phyloP scores from a whole-genome alignment of 1,284 basidiomycete species.

The Pseudozyma sp. region DNA sequence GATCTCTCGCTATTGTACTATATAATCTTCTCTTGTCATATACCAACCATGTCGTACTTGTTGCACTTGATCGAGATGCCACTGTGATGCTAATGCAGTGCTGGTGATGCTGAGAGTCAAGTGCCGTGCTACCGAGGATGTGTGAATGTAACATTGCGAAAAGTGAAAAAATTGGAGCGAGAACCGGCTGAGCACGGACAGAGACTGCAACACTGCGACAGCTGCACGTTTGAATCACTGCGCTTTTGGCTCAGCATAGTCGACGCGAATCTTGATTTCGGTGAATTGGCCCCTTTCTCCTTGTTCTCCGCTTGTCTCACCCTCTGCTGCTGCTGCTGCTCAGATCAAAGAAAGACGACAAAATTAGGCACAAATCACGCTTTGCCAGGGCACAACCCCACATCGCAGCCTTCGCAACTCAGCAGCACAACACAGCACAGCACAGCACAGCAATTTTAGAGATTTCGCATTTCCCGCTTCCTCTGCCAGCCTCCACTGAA shows the following conservation, averaged over 20 bases:
- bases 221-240: constrained; percentile 15
- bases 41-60: too few relatives aligned
- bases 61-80: too few relatives aligned
- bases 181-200: too few relatives aligned
- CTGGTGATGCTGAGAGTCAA: too few relatives aligned
- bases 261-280: too few relatives aligned
- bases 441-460: constrained; percentile 4
- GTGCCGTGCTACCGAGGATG: too few relatives aligned
- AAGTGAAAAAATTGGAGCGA: neutral
- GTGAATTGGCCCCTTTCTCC: neutral
- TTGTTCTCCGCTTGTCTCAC: neutral
- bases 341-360: neutral
- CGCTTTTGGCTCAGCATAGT: neutral
- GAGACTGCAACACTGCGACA: too few relatives aligned
- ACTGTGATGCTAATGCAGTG: too few relatives aligned
- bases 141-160: neutral
- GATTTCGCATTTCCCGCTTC: too few relatives aligned
- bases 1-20: neutral
- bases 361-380: neutral
- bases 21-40: neutral
- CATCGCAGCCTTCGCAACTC: neutral
- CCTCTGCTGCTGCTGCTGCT: too few relatives aligned
- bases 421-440: constrained; percentile 14
- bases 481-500: too few relatives aligned
- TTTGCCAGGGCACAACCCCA: neutral